A percentile compares a stretch with the other conserved stretches of the same genome.
Conservation (phyloP, 345 rosid genomes). For the Eucalyptus marginata region DNA sequence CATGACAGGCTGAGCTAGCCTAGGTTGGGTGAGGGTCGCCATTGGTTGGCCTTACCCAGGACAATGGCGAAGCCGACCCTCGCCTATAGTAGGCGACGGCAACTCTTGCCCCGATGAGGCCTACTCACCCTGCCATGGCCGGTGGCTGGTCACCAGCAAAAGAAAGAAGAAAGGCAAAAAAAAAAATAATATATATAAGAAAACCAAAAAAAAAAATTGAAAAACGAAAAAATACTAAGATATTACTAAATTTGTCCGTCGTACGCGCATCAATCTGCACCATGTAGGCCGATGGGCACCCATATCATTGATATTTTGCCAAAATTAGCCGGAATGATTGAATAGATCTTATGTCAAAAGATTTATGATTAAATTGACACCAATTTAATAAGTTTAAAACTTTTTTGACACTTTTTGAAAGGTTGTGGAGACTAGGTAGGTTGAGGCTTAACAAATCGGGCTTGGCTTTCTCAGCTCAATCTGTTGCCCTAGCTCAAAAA, state of each 20-base stretch:
- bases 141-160: accelerated
- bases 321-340: accelerated
- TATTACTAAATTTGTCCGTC: too few relatives aligned
- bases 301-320: too few relatives aligned
- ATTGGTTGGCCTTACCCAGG: too few relatives aligned
- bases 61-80: accelerated
- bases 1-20: accelerated
- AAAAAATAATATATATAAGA: too few relatives aligned
- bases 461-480: too few relatives aligned
- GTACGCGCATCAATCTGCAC: accelerated
- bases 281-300: accelerated
- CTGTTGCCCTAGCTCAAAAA: too few relatives aligned
- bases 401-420: accelerated
- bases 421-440: background rate
- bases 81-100: accelerated
- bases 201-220: too few relatives aligned
- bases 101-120: too few relatives aligned
- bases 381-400: too few relatives aligned
- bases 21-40: accelerated
- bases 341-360: accelerated
- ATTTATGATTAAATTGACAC: too few relatives aligned
- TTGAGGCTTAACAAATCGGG: background rate
- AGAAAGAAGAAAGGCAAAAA: too few relatives aligned
- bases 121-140: too few relatives aligned
- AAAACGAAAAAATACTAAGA: accelerated